Conservation (phyloP, 805 yeast species). For the Candida michaelii region DNA sequence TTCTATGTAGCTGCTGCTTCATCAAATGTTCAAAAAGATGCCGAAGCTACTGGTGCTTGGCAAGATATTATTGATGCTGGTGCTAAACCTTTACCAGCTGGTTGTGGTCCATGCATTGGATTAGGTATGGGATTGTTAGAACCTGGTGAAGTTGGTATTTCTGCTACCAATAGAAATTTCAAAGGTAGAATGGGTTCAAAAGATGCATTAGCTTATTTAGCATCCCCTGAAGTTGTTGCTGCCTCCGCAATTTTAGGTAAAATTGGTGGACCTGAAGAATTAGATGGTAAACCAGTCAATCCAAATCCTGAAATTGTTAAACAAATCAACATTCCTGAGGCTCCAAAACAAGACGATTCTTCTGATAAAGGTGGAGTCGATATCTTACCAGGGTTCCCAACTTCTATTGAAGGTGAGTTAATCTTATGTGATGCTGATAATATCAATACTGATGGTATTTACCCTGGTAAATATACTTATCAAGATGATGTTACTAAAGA, state of each 20-base stretch:
- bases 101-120: constrained; percentile 99
- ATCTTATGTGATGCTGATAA: constrained; percentile 96
- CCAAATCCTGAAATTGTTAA: constrained; percentile 50
- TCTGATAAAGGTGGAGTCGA: constrained; percentile 50
- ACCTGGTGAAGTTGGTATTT: constrained; percentile 96
- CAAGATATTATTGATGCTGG: constrained; percentile 86
- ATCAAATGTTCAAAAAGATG: constrained; percentile 87
- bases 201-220: constrained; percentile 93
- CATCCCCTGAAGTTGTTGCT: constrained; percentile 98
- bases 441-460: constrained; percentile 96
- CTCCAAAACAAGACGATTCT: constrained; percentile 29
- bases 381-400: constrained; percentile 89
- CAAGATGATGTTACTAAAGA: constrained; percentile 95
- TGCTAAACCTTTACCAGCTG: constrained; percentile 92
- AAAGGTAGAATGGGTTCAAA: constrained; percentile 99
- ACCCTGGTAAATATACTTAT: constrained; percentile 98
- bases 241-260: constrained; percentile 96
- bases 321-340: constrained; percentile 32
- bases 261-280: constrained; percentile 90
- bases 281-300: constrained; percentile 51
- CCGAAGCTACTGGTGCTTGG: constrained; percentile 93
- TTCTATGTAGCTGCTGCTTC: constrained; percentile 98
- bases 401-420: constrained; percentile 82
- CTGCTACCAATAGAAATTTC: constrained; percentile 97
- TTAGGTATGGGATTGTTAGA: constrained; percentile 90